These are phyloP conservation scores for Cladobotryum protrusum DNA, from an alignment of 2,329 filamentous ascomycete genomes.

Conservation along the genomic window DNA sequence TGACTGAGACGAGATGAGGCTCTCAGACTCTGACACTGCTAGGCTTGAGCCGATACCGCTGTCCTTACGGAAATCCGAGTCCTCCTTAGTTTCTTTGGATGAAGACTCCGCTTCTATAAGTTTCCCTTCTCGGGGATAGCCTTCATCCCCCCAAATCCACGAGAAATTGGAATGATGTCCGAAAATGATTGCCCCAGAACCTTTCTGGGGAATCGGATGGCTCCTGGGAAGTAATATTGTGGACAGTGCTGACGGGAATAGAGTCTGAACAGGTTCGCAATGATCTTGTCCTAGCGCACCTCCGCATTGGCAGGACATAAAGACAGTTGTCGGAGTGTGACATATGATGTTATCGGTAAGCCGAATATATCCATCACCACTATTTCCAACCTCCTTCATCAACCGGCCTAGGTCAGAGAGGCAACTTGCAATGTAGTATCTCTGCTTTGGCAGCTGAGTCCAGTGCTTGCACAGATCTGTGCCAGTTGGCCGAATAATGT, in stretches of 20 bases:
- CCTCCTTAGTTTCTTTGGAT: no score
- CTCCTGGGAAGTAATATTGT: not conserved
- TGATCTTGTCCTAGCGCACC: not conserved
- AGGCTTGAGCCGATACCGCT: not conserved
- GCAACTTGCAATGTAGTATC: slow-evolving; percentile 7
- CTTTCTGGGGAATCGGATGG: not conserved
- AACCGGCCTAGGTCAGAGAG: slow-evolving; percentile 5
- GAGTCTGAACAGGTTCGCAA: not conserved
- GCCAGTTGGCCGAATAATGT: slow-evolving; percentile 13
- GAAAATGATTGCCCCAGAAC: slow-evolving; percentile 3
- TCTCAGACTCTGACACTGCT: not conserved
- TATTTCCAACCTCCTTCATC: not conserved
- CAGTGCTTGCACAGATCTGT: slow-evolving; percentile 1
- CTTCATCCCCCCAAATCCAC: slow-evolving; percentile 2
- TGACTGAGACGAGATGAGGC: not conserved
- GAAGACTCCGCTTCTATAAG: no score
- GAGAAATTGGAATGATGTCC: slow-evolving; percentile 2
- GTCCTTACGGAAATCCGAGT: not conserved
- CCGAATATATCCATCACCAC: not conserved
- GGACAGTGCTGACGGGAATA: not conserved
- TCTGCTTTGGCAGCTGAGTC: slow-evolving; percentile 6
- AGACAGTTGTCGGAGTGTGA: not conserved
- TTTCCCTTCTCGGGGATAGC: not conserved
- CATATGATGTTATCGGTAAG: not conserved
- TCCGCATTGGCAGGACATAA: not conserved